Base-by-base conservation (phyloP, 2,329 filamentous ascomycete genomes). In the Chalara sp. region DNA sequence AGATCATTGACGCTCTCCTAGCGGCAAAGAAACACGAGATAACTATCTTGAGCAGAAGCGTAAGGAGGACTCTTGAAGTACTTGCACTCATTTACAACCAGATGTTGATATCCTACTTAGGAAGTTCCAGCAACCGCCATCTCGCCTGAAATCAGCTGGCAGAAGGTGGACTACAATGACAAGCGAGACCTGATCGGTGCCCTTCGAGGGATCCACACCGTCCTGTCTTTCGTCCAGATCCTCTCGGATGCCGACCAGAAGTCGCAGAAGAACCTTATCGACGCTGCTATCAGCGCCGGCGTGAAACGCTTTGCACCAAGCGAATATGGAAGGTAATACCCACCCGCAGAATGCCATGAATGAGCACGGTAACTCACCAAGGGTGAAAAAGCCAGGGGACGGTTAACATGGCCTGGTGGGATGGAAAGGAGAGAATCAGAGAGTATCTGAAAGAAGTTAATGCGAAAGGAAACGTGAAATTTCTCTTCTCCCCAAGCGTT, bases 361-460 rank as follows among this genome's bases (percentile, higher is more conserved):
- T 45, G 29, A 44, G 6, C 8, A 45, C 32, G 3, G 32, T 31
- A 46, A 47, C 43, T 53, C 44, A 21, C 21, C 21, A 55, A 28
- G 51, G 39, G 29, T 40, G n/a, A 44, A 54, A 65, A 21, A 66
- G 71, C 1, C 56, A 64, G 11, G 66, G 62, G 4, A 62, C 64
- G 31, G 58, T 72, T n/a, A 51, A 71, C 11, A 68, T 79, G 52
- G 63, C 72, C 1, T 76, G 72, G 65, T 83, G 75, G 60, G 59
- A 62, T 0, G 72, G 71, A 50, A 84, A 85, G 56, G 66, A 67
- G n/a, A 61, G 65, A 4, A 71, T 75, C 6, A 70, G 72, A 2
- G 58, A 70, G 12, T 81, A 83, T 58, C 67, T 84, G 0, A 55
- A 66, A 28, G 62, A 75, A 12, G 53, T 83, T 4, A 82, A 82